Evolutionary conservation across 176 grass and related monocot species (phyloP), one percentile per base, ranked within the genome.

Genomic region (Raddia distichophylla): DNA sequence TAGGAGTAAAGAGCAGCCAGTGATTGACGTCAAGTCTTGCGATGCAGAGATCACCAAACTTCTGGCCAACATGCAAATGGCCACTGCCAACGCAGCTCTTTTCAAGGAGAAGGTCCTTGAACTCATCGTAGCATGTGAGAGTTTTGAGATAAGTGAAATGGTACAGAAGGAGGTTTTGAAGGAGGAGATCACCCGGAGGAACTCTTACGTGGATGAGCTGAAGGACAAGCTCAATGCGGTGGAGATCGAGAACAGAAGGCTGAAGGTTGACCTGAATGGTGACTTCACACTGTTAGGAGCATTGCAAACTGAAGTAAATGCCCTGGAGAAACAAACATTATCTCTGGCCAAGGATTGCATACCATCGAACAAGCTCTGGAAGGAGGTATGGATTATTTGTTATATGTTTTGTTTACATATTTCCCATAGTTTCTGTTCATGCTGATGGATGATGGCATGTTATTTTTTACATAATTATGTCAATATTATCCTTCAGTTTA

Each of bases 41-140:
- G 85, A 91, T 0, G 78, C 67, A 55, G 93, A 99, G 82, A 91
- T 93, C 69, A 81, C 43, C 22, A 93, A 86, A 64, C 71, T 95
- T 78, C 76, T 93, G 20, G 77, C 86, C 11, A 87, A 91, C 59
- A 93, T 95, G 75, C 91, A 99, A 61, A 49, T 69, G 44, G 93
- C 89, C 50, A 95, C 82, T 33, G 88, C 94, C 67, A 93, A 88
- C 37, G 93, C 89, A 3, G 71, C 88, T 85, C 80, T 93, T 45
- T 95, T 95, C 80, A 91, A 91, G 86, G 91, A 93, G 73, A 95
- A 99, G 61, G 85, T 99, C 33, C 60, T 90, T 69, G 93, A 99
- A 64, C 86, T 95, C 71, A 91, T 89, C 3, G 58, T 82, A 35
- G 69, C 85, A 62, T 99, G 96, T 0, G 93, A 99, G 73, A 93